A percentile compares a stretch with the other conserved stretches of the same genome.
Evolutionary conservation across 2,329 filamentous ascomycete genomes (phyloP).

Genomic region (Fusarium nodosum): DNA sequence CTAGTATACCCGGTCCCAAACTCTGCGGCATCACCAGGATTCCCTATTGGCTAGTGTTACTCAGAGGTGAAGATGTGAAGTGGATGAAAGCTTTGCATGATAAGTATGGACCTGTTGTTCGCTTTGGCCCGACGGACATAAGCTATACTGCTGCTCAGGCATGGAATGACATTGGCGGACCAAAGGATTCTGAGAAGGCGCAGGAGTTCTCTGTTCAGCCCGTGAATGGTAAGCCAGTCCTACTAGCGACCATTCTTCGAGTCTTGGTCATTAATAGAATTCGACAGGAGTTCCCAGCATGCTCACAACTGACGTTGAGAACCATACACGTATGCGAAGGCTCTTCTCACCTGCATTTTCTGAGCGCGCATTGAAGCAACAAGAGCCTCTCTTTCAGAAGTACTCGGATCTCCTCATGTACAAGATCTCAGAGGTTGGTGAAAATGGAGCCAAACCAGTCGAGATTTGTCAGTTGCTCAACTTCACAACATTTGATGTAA

Average conservation of each 20-base stretch:
- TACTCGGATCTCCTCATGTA: conserved; percentile 24
- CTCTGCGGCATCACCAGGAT: conserved; percentile 22
- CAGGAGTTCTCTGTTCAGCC: conserved; percentile 21
- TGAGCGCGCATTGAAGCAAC: conserved; percentile 28
- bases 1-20: conserved; percentile 23
- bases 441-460: conserved; percentile 7
- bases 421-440: conserved; percentile 17
- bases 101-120: conserved; percentile 24
- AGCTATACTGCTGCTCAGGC: conserved; percentile 24
- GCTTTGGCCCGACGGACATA: conserved; percentile 27
- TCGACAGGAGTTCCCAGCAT: conserved; percentile 19
- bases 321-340: conserved; percentile 14
- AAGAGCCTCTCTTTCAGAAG: conserved; percentile 23
- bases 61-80: conserved; percentile 16
- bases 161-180: conserved; percentile 27
- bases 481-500: conserved; percentile 49
- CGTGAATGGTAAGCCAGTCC: conserved; percentile 1
- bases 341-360: conserved; percentile 27
- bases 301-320: conserved; percentile 2
- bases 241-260: rapidly evolving
- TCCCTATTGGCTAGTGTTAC: conserved; percentile 14
- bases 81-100: conserved; percentile 29
- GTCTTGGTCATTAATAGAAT: neutral
- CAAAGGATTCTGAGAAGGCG: conserved; percentile 20
- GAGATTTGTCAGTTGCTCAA: conserved; percentile 26